Evolutionary conservation across 352 stramenopile species (phyloP).

Genomic region (Pythium brachiatum): DNA sequence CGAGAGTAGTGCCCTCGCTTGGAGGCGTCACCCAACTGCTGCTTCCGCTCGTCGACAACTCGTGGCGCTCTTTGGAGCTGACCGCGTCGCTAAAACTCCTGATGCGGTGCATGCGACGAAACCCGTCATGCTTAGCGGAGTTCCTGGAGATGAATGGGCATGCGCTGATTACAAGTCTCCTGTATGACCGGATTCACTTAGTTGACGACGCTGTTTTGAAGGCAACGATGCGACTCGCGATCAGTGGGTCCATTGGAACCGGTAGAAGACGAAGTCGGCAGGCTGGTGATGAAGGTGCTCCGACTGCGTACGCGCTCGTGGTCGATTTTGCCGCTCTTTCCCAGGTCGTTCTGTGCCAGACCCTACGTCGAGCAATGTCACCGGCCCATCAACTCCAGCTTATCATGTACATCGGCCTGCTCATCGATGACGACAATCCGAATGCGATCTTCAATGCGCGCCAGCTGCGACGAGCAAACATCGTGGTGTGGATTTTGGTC

Average conservation of each 20-base stretch:
- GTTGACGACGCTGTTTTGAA: conserved; percentile 50
- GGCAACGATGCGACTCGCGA: conserved; percentile 40
- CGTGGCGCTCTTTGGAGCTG: conserved; percentile 46
- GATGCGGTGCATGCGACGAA: conserved; percentile 44
- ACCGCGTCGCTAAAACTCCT: conserved; percentile 47
- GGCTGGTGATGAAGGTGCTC: neutral
- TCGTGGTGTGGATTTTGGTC: conserved; percentile 56
- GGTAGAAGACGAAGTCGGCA: neutral
- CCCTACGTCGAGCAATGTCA: conserved; percentile 41
- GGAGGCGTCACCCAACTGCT: conserved; percentile 57
- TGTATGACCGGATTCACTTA: conserved; percentile 39
- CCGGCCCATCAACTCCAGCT: conserved; percentile 51
- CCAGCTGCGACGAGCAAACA: conserved; percentile 48
- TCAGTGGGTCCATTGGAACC: conserved; percentile 29
- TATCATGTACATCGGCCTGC: conserved; percentile 41
- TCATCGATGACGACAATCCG: conserved; percentile 48
- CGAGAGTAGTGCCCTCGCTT: conserved; percentile 55
- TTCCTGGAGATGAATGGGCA: conserved; percentile 62
- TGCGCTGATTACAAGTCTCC: conserved; percentile 41
- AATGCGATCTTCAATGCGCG: conserved; percentile 79
- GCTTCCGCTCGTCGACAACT: conserved; percentile 57
- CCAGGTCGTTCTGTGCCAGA: conserved; percentile 50
- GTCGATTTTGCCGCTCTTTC: conserved; percentile 50
- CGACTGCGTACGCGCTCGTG: conserved; percentile 30
- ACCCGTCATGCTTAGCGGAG: conserved; percentile 56